Conservation (phyloP, 208 protist species). For the Trypanosoma cruzi region DNA sequence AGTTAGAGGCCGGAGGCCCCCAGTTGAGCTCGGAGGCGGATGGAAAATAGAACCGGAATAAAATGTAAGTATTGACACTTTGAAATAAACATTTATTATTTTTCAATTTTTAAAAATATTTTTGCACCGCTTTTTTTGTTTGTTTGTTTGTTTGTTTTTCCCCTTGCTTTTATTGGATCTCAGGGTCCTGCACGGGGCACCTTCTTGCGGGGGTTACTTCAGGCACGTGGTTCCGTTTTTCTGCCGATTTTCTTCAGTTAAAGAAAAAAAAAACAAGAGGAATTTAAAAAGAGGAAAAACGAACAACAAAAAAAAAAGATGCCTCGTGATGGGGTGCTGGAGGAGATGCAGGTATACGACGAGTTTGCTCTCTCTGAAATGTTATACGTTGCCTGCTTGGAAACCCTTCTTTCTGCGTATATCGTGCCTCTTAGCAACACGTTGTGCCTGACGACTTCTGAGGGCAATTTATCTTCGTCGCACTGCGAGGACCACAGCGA, state of each 20-base stretch:
- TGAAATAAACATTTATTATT: background rate
- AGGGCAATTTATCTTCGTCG: background rate
- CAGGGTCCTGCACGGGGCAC: background rate
- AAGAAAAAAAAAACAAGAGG: no score
- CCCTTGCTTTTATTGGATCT: background rate
- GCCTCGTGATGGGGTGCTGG: background rate
- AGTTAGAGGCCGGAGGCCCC: no score
- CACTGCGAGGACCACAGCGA: background rate
- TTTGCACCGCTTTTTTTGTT: background rate
- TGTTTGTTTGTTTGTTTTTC: slow-evolving; percentile 8
- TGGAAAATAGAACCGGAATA: no score
- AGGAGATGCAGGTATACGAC: background rate
- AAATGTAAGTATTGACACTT: no score
- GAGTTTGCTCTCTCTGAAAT: slow-evolving; percentile 14
- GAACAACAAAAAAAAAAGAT: no score
- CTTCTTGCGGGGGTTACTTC: background rate
- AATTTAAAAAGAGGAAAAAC: no score
- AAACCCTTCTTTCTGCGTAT: slow-evolving; percentile 22
- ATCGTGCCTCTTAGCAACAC: slow-evolving; percentile 28
- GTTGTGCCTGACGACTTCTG: background rate
- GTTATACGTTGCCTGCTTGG: slow-evolving; percentile 19
- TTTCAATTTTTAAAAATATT: background rate
- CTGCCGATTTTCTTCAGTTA: no score
- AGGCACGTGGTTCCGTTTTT: background rate
- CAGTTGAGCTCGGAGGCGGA: no score